A percentile compares a stretch with the other conserved stretches of the same genome.
These are phyloP conservation scores for Perkinsela sp. DNA, from an alignment of 208 protist genomes.

Conservation along the genomic window DNA sequence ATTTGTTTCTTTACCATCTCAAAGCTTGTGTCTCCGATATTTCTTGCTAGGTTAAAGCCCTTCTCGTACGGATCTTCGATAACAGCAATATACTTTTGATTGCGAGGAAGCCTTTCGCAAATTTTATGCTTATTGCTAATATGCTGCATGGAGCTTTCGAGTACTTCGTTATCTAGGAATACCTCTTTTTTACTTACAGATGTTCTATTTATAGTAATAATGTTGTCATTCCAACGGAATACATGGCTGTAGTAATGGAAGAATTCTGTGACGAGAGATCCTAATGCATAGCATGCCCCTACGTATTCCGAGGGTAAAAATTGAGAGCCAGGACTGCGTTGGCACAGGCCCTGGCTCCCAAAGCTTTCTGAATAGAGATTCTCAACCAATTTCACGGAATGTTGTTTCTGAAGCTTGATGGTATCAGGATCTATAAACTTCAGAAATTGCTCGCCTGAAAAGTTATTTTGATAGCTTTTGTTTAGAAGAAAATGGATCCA, in stretches of 20 bases:
- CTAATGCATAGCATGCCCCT: background rate
- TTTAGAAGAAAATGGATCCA: conserved; percentile 38
- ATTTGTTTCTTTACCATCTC: background rate
- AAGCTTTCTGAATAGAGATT: background rate
- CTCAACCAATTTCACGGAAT: too few species aligned
- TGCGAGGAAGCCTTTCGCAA: background rate
- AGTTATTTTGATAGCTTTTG: background rate
- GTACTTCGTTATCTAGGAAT: background rate
- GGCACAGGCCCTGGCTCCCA: background rate
- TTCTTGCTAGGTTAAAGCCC: conserved; percentile 13
- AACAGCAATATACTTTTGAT: conserved; percentile 8
- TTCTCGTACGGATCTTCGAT: conserved; percentile 50
- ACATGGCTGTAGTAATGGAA: conserved; percentile 18
- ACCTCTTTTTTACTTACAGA: background rate
- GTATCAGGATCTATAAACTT: background rate
- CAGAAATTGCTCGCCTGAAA: background rate
- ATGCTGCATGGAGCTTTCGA: background rate
- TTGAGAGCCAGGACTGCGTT: background rate
- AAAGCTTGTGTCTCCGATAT: background rate
- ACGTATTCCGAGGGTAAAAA: background rate
- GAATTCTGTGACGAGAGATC: conserved; percentile 12
- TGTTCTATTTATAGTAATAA: conserved; percentile 11
- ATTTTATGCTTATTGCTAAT: background rate
- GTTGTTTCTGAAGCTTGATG: background rate
- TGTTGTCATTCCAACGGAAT: conserved; percentile 17